Evolutionary conservation across 2,329 filamentous ascomycete genomes (phyloP).

Genomic region (Sclerotinia trifoliorum): DNA sequence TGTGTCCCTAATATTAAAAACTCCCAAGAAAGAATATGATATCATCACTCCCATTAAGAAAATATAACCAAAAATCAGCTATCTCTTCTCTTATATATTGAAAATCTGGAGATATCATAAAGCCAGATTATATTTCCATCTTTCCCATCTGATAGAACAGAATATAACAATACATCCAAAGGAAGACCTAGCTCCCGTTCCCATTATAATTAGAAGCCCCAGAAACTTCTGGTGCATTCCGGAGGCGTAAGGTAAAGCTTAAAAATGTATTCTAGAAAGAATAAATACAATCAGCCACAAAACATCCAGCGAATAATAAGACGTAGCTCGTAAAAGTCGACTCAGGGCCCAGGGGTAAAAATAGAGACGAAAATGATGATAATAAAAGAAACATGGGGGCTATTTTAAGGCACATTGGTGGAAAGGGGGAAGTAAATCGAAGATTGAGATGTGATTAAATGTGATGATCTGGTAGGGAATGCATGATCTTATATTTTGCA

Average conservation of each 20-base stretch:
- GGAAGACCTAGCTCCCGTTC: too few species aligned
- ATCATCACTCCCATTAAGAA: too few species aligned
- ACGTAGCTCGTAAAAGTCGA: not conserved
- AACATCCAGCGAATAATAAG: not conserved
- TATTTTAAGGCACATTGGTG: not conserved
- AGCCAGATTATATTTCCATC: too few species aligned
- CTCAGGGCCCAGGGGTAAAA: not conserved
- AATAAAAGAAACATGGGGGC: not conserved
- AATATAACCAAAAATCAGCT: too few species aligned
- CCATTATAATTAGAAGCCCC: not conserved
- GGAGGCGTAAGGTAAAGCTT: not conserved
- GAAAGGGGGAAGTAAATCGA: not conserved
- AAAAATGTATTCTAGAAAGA: not conserved
- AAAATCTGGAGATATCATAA: too few species aligned
- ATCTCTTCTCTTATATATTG: too few species aligned
- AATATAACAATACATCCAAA: too few species aligned
- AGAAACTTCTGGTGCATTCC: not conserved
- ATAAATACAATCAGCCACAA: not conserved
- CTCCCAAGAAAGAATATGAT: too few species aligned
- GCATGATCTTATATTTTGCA: not conserved
- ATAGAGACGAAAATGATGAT: too few species aligned
- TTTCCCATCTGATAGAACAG: too few species aligned
- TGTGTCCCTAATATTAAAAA: too few species aligned
- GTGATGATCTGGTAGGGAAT: not conserved
- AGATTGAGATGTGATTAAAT: not conserved